These are phyloP conservation scores for Entomortierella beljakovae DNA, from an alignment of 192 early-diverging fungal genomes.

Conservation along the genomic window DNA sequence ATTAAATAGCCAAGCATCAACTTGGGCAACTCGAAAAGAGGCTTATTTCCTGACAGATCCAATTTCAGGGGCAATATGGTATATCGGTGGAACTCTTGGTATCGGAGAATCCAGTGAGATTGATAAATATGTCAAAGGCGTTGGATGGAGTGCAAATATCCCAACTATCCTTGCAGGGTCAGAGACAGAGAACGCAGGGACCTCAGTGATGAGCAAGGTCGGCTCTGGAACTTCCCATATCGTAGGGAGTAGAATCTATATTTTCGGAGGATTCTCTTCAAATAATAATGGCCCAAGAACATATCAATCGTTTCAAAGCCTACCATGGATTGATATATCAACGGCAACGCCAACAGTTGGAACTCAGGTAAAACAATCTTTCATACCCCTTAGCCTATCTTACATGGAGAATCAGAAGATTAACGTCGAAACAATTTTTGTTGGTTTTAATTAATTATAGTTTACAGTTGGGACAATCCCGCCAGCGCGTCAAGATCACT, in stretches of 20 bases:
- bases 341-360: slow-evolving; percentile 22
- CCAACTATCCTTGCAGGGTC: neutral
- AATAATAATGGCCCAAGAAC: neutral
- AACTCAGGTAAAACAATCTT: slow-evolving; percentile 21
- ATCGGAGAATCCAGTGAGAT: slow-evolving; percentile 21
- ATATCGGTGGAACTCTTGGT: slow-evolving; percentile 16
- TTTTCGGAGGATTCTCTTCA: slow-evolving; percentile 40
- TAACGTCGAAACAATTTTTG: neutral
- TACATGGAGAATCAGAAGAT: neutral
- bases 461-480: slow-evolving; percentile 27
- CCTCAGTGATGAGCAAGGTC: slow-evolving; percentile 7
- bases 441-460: neutral
- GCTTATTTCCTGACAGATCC: slow-evolving; percentile 38
- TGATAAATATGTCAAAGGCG: slow-evolving; percentile 17
- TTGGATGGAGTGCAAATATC: slow-evolving; percentile 36
- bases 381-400: neutral
- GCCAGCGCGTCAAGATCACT: slow-evolving; percentile 27
- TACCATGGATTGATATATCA: slow-evolving; percentile 32
- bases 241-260: slow-evolving; percentile 12
- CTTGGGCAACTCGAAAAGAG: slow-evolving; percentile 25
- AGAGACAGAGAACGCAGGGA: neutral
- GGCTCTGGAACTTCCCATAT: slow-evolving; percentile 36
- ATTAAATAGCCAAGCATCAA: slow-evolving; percentile 12
- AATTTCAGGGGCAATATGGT: slow-evolving; percentile 35
- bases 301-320: slow-evolving; percentile 32